These are phyloP conservation scores for Dipteronia sinensis DNA, from an alignment of 345 rosid species.

Conservation along the genomic window DNA sequence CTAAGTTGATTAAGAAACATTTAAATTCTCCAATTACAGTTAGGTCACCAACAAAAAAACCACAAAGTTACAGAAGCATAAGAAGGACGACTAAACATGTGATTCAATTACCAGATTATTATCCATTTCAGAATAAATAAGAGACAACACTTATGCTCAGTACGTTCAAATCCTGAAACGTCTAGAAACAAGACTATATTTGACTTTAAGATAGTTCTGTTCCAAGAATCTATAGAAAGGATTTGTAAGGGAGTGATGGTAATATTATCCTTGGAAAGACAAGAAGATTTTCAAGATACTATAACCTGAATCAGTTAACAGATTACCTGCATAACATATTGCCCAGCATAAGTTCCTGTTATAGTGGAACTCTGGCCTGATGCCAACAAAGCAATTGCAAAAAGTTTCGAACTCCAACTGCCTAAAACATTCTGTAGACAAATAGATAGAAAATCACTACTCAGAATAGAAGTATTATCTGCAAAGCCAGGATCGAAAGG, in stretches of 20 bases:
- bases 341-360: slow-evolving; percentile 98
- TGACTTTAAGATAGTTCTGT: too few relatives aligned
- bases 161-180: too few relatives aligned
- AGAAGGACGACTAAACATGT: too few relatives aligned
- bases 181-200: too few relatives aligned
- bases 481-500: slow-evolving; percentile 1
- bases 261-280: neutral
- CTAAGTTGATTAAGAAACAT: slow-evolving; percentile 1
- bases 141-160: too few relatives aligned
- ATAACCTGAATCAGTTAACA: neutral
- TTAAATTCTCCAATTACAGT: neutral
- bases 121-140: too few relatives aligned
- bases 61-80: too few relatives aligned
- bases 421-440: slow-evolving; percentile 85
- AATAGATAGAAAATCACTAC: slow-evolving; percentile 6
- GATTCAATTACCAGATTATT: too few relatives aligned
- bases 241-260: neutral
- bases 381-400: slow-evolving; percentile 87
- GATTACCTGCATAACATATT: slow-evolving; percentile 91
- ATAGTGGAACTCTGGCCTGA: slow-evolving; percentile 98
- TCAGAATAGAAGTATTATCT: slow-evolving; percentile 7
- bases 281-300: neutral
- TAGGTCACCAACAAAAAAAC: too few relatives aligned
- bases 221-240: too few relatives aligned
- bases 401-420: slow-evolving; percentile 93